These are phyloP conservation scores for Phaseolus coccineus DNA, from an alignment of 331 rosid species.

Conservation along the genomic window DNA sequence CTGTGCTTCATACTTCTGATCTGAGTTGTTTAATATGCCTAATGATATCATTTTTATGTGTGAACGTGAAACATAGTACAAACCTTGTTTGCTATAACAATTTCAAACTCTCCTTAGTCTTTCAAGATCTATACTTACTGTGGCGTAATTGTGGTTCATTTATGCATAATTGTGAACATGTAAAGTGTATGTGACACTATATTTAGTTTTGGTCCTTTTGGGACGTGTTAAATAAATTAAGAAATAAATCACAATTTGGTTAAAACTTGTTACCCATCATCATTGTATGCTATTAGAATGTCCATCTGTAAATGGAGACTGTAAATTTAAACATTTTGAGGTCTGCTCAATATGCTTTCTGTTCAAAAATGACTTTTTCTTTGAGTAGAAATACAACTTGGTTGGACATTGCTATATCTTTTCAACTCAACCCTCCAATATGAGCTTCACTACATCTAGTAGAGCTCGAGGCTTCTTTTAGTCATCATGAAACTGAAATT, in stretches of 20 bases:
- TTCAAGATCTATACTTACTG: slow-evolving; percentile 19
- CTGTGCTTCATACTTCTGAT: not conserved
- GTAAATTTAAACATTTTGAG: slow-evolving; percentile 28
- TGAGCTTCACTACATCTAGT: slow-evolving; percentile 9
- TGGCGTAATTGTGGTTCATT: not conserved
- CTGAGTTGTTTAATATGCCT: slow-evolving; percentile 6
- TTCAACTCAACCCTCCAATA: not conserved
- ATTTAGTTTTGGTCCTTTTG: not conserved
- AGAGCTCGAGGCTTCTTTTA: not conserved
- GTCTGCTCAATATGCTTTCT: slow-evolving; percentile 14
- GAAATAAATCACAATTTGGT: not conserved
- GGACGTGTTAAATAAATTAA: not conserved
- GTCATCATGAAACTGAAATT: too few relatives aligned
- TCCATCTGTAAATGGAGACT: slow-evolving; percentile 11
- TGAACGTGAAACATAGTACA: not conserved
- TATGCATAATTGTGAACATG: slow-evolving; percentile 17
- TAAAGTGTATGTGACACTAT: not conserved
- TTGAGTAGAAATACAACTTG: slow-evolving; percentile 6
- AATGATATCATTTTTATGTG: not conserved
- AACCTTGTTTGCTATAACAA: not conserved
- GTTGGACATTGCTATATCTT: not conserved
- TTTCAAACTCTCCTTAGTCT: slow-evolving; percentile 2
- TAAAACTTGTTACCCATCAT: not conserved
- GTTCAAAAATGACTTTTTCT: slow-evolving; percentile 28
- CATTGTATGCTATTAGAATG: not conserved